Evolutionary conservation across 441 rosid species (phyloP).

Genomic region (Metrosideros polymorpha): DNA sequence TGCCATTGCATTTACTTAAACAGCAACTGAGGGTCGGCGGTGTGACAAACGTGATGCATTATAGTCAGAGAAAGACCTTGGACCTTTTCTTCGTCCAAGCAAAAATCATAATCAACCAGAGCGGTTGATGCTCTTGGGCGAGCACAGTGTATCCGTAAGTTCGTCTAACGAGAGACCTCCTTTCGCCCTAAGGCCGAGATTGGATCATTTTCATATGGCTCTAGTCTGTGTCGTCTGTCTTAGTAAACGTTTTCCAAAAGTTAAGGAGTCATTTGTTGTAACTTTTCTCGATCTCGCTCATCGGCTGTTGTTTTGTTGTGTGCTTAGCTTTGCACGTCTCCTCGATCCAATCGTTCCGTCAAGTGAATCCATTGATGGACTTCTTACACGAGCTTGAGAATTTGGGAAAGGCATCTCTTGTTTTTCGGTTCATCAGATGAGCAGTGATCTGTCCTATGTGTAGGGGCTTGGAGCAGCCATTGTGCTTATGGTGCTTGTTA

Average conservation of each 20-base stretch:
- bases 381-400: neutral
- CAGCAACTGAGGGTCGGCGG: neutral
- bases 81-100: neutral
- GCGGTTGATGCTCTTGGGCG: neutral
- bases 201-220: neutral
- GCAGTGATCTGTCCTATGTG: neutral
- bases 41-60: neutral
- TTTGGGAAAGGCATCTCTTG: neutral
- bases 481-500: neutral
- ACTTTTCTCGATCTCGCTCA: neutral
- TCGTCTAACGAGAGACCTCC: neutral
- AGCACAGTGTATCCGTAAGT: neutral
- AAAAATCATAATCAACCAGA: neutral
- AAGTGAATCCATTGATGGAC: too few species aligned
- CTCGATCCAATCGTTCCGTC: too few species aligned
- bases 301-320: fast-evolving
- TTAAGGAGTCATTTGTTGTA: neutral
- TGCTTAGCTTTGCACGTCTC: too few species aligned
- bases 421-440: neutral
- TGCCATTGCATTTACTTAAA: neutral
- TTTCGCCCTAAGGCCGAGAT: neutral
- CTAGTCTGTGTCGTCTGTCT: neutral
- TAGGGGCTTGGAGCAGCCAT: neutral
- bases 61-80: neutral
- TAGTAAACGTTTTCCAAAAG: neutral